Percentiles rank a stretch among this genome's conserved stretches.
Evolutionary conservation across 2,329 filamentous ascomycete genomes (phyloP).

Genomic region (Pyricularia sp.): DNA sequence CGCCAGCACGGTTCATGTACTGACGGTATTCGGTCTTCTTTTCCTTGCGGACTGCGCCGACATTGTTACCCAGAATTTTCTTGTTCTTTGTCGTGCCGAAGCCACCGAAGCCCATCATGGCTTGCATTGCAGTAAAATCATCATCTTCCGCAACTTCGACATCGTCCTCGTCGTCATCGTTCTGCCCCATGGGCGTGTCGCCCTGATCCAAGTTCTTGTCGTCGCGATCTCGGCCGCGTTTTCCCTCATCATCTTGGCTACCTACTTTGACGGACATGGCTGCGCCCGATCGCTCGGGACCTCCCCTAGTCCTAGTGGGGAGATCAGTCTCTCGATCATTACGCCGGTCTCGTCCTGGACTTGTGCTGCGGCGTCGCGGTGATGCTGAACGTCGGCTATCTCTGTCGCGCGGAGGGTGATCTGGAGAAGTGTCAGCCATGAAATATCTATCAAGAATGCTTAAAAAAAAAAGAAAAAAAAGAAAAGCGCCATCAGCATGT

Average conservation of each 20-base stretch:
- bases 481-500: not conserved
- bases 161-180: slow-evolving; percentile 29
- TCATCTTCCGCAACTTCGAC: slow-evolving; percentile 45
- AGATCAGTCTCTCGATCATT: slow-evolving; percentile 2
- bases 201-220: not conserved
- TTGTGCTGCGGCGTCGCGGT: slow-evolving; percentile 6
- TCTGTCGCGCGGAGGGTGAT: not conserved
- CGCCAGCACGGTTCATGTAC: slow-evolving; percentile 83
- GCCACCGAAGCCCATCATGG: slow-evolving; percentile 78
- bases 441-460: not conserved
- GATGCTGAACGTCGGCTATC: slow-evolving; percentile 8
- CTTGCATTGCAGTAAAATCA: slow-evolving; percentile 60
- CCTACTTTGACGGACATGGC: slow-evolving; percentile 4
- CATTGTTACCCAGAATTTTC: slow-evolving; percentile 78
- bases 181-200: slow-evolving; percentile 1
- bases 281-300: not conserved
- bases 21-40: slow-evolving; percentile 93
- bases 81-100: slow-evolving; percentile 83
- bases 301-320: slow-evolving; percentile 1
- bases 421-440: not conserved
- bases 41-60: slow-evolving; percentile 72
- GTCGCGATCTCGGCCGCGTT: not conserved
- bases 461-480: no score
- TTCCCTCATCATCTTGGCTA: not conserved
- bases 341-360: slow-evolving; percentile 1